A percentile compares a stretch with the other conserved stretches of the same genome.
These are phyloP conservation scores for Trichomonascaceae sp. DNA, from an alignment of 1,139 yeast species.

Conservation along the genomic window DNA sequence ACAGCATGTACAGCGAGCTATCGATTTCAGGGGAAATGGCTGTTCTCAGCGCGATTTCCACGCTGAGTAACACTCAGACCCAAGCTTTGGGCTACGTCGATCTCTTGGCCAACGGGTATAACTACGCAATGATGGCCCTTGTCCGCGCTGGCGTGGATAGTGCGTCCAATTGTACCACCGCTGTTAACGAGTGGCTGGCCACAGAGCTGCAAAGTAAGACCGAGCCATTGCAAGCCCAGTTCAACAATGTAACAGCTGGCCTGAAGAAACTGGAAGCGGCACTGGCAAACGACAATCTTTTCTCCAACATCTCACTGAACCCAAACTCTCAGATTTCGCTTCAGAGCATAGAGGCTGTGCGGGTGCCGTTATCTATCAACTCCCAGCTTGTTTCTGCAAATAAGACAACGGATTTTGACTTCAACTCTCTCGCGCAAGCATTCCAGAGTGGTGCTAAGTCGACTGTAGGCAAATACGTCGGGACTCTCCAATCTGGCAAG, in stretches of 20 bases:
- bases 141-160: constrained; percentile 3
- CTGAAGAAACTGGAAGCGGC: constrained; percentile 9
- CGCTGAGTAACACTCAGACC: constrained; percentile 4
- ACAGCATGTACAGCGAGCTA: neutral
- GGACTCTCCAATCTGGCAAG: neutral
- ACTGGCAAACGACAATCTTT: constrained; percentile 7
- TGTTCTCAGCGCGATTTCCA: constrained; percentile 5
- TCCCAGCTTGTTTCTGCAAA: constrained; percentile 1
- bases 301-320: constrained; percentile 8
- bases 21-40: constrained; percentile 1
- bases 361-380: constrained; percentile 7
- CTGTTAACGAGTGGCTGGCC: constrained; percentile 6
- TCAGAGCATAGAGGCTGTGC: constrained; percentile 5
- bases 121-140: constrained; percentile 1
- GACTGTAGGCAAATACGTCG: neutral
- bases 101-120: constrained; percentile 4
- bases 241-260: constrained; percentile 8
- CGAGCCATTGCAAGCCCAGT: constrained; percentile 4
- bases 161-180: constrained; percentile 5
- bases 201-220: constrained; percentile 4
- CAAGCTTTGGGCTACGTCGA: constrained; percentile 2
- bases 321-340: constrained; percentile 7
- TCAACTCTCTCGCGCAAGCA: constrained; percentile 1
- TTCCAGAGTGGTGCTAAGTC: neutral
- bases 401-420: constrained; percentile 3